Conservation (phyloP, 805 yeast genomes). For the Candida incommunis region DNA sequence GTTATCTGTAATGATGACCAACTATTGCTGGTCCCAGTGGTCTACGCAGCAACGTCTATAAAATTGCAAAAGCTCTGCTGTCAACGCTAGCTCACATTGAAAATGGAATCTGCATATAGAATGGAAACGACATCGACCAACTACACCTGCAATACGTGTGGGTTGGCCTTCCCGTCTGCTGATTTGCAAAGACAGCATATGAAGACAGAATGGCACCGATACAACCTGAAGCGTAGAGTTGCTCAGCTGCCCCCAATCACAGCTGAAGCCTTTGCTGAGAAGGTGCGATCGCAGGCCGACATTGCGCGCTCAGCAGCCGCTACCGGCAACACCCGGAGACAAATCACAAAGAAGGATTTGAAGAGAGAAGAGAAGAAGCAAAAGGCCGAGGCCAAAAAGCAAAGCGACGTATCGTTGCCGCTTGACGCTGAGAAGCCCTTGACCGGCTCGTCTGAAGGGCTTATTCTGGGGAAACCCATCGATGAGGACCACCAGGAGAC, state of each 20-base stretch:
- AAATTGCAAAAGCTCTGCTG: background rate
- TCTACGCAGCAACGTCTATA: background rate
- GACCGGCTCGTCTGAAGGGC: background rate
- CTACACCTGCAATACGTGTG: constrained; percentile 83
- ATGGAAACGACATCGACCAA: constrained; percentile 2
- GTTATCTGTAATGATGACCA: background rate
- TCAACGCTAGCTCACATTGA: background rate
- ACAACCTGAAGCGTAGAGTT: constrained; percentile 85
- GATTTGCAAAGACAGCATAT: constrained; percentile 82
- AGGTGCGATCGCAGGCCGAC: constrained; percentile 27
- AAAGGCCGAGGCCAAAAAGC: constrained; percentile 4
- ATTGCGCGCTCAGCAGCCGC: constrained; percentile 4
- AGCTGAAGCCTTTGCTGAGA: constrained; percentile 56
- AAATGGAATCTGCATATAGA: background rate
- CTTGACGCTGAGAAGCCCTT: background rate
- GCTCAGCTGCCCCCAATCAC: constrained; percentile 66
- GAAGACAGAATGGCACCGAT: constrained; percentile 98
- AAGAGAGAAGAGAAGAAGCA: constrained; percentile 18
- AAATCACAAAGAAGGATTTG: constrained; percentile 24
- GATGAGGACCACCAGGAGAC: constrained; percentile 4
- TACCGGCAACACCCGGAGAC: constrained; percentile 14
- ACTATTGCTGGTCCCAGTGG: background rate
- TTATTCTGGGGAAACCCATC: constrained; percentile 5
- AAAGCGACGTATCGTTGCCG: background rate
- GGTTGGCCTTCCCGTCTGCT: constrained; percentile 64